Percentiles rank a stretch among this genome's conserved stretches.
phyloP scores from a whole-genome alignment of 306 rosid species.

The Aeschynomene evenia region DNA sequence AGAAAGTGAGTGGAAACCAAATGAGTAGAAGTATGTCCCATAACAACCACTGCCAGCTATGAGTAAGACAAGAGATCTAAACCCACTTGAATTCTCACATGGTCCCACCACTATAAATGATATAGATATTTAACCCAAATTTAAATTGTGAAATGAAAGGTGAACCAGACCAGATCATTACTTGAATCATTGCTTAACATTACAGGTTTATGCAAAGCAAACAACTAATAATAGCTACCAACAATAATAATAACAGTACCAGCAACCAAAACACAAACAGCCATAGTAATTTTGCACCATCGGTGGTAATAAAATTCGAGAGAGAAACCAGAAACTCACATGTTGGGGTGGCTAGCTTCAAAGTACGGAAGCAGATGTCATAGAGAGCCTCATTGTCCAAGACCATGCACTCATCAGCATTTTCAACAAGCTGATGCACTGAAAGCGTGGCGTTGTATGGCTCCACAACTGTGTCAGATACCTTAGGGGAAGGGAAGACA shows the following conservation, averaged over 20 bases:
- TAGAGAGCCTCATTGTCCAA: constrained; percentile 56
- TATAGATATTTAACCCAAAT: constrained; percentile 4
- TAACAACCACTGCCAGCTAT: constrained; percentile 30
- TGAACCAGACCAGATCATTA: not conserved
- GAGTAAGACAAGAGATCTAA: constrained; percentile 30
- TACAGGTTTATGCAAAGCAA: not conserved
- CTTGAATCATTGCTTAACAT: not conserved
- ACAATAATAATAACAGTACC: not conserved
- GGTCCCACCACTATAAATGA: constrained; percentile 28
- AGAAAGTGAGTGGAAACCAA: constrained; percentile 35
- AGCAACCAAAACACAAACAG: not conserved
- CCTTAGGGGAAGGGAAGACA: constrained; percentile 54
- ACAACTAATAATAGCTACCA: not conserved
- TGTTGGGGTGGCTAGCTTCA: constrained; percentile 48
- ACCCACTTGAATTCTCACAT: constrained; percentile 3
- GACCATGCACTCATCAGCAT: constrained; percentile 56
- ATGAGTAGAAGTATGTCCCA: constrained; percentile 21
- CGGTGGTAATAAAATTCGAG: not conserved
- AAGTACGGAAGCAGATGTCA: constrained; percentile 51
- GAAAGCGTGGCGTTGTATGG: constrained; percentile 56
- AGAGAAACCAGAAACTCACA: constrained; percentile 23
- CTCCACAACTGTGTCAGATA: constrained; percentile 53
- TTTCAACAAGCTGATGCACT: constrained; percentile 55
- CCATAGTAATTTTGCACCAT: not conserved
- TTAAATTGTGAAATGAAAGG: not conserved